Base-by-base conservation (phyloP, 495 filamentous ascomycete genomes). In the Penicillium nucicola region DNA sequence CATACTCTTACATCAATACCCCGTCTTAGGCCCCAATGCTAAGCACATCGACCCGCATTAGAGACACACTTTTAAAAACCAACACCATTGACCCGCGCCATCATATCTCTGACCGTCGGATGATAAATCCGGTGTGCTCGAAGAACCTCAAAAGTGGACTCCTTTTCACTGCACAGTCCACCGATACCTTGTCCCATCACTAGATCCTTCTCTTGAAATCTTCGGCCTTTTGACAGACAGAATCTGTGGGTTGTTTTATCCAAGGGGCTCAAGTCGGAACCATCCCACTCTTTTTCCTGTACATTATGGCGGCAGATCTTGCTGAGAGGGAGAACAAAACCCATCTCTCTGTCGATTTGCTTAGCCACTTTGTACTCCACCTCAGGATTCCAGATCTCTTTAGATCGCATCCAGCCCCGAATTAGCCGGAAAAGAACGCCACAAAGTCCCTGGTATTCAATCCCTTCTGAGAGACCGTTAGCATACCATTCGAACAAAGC, bases 81-180 rank as follows among this genome's bases (percentile, higher is more conserved):
- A 35, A 56, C 48, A 1, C 75, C 75, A 3, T 39, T 25, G 36
- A 59, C 69, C 0, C 75, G 64, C n/a, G 44, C 60, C 10, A 42
- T 22, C 38, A 65, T 56, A 17, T 46, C 37, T 4, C 38, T 36
- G 13, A 65, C 58, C 2, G 18, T 45, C 1, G 74, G 68, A 48
- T 77, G 75, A 6, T 70, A 75, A 42, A 57, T 60, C 9, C 69
- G 58, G 45, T 62, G 58, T 6, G 67, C 69, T 1, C 75, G 62
- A 15, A 78, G 58, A 12, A 77, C 55, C 75, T 73, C 72, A 19
- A 67, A 62, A 14, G 35, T 53, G 8, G 42, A 39, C 50, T 78
- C 75, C 23, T 70, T 42, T 4, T 36, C 17, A 6, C 63, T 54
- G 19, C 68, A 56, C 4, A 56, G 13, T 25, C 55, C 45, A 12